Conservation (phyloP, 345 rosid genomes). For the Fremontodendron californicum region DNA sequence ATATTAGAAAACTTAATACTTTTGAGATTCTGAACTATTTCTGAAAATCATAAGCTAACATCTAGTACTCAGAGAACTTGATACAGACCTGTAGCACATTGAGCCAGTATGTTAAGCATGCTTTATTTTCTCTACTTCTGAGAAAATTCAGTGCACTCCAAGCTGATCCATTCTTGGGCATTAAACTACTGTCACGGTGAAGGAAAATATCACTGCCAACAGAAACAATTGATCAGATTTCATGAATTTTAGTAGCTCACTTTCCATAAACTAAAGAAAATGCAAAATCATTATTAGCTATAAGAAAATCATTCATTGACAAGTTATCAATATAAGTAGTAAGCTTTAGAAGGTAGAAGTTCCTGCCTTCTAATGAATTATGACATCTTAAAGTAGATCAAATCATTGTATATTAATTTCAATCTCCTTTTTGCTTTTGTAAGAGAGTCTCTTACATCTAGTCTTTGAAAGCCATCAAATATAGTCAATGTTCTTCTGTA, state of each 20-base stretch:
- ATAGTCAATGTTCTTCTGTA: no score
- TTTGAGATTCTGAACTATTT: background rate
- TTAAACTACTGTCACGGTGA: constrained; percentile 61
- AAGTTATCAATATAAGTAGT: no score
- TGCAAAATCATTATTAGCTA: background rate
- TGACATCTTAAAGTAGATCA: no score
- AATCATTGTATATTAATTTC: background rate
- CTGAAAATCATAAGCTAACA: background rate
- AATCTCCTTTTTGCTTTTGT: no score
- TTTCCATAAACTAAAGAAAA: background rate
- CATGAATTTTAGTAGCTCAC: background rate
- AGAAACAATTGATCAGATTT: constrained; percentile 2
- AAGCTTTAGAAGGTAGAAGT: no score
- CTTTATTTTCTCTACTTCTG: constrained; percentile 53
- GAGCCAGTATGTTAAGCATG: constrained; percentile 87
- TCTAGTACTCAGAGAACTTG: background rate
- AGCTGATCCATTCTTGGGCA: constrained; percentile 73
- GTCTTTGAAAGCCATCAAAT: background rate
- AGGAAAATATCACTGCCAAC: constrained; percentile 68
- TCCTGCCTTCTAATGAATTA: no score
- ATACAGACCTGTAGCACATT: constrained; percentile 76
- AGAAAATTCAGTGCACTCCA: constrained; percentile 96
- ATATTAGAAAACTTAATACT: background rate
- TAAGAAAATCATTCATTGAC: background rate
- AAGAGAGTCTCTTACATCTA: no score